Evolutionary conservation across 768 basidiomycete species (phyloP), one percentile per base, ranked within the genome.

Genomic region (Podaxis sp.): DNA sequence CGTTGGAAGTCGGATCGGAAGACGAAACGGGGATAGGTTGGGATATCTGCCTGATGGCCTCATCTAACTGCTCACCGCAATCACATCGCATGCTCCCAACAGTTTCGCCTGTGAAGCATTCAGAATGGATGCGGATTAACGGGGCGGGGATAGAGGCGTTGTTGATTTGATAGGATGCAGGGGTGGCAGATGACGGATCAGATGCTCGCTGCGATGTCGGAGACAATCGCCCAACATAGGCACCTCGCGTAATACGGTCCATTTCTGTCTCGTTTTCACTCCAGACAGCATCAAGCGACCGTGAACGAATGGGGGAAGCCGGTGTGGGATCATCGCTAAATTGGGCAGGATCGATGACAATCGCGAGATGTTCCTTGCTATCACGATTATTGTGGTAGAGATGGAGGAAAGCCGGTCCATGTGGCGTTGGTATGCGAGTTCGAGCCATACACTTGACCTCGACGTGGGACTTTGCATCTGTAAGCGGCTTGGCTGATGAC

Each of bases 101-200:
- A 7, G 96, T 98, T 75, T 98, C 97, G 29, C 97, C 97, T 0
- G 97, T 99, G 77, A 94, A 98, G 74, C 97, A 99, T 74, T 99
- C 97, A 29, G 94, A 97, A 75, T 99, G 97, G 55, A 99, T 94
- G 41, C 97, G 88, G 49, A 99, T 87, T 56, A 98, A 85, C 0
- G 97, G 94, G 0, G 88, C 75, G 1, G 90, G 90, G 38, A 88
- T 71, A 61, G 61, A 22, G 2, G 55, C 25, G 25, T 79, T 67
- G 58, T 62, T 63, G 37, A 66, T 47, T 33, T 59, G 65, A 64
- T 50, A 60, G 56, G 36, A 60, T 58, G 63, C 59, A 11, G 63
- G 64, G 13, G 64, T 47, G 15, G 66, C 58, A 25, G 72, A 53
- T n/a, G 75, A 69, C 24, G 80, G 76, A 55, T 71, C 71, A 11